A percentile compares a stretch with the other conserved stretches of the same genome.
Evolutionary conservation across 2,329 filamentous ascomycete species (phyloP).

Genomic region (Arthrobotrys iridis): DNA sequence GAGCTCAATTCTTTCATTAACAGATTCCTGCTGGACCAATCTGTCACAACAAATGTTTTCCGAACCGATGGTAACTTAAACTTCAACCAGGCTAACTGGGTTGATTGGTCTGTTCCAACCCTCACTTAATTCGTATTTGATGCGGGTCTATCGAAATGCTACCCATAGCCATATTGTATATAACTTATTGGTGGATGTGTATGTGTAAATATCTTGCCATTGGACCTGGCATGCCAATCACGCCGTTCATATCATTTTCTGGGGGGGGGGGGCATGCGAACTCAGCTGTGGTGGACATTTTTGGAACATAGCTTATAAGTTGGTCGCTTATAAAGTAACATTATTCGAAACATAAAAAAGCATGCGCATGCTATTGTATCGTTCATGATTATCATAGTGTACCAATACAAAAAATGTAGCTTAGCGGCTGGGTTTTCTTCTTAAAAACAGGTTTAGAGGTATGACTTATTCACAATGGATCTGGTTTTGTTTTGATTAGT

Average conservation of each 20-base stretch:
- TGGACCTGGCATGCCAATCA: no score
- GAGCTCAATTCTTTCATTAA: constrained; percentile 69
- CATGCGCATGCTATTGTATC: background rate
- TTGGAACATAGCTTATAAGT: no score
- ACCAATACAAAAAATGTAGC: background rate
- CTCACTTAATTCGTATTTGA: constrained; percentile 58
- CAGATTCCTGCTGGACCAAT: constrained; percentile 65
- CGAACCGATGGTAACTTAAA: constrained; percentile 58
- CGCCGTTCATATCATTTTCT: no score
- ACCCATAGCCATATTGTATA: background rate
- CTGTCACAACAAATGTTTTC: constrained; percentile 59
- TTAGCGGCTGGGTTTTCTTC: background rate
- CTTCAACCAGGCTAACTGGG: constrained; percentile 62
- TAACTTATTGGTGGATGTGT: background rate
- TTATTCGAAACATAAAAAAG: background rate
- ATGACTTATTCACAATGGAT: constrained; percentile 19
- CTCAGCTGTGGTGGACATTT: no score
- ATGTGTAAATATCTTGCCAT: background rate
- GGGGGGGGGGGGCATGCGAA: no score
- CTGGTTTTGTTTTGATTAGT: background rate
- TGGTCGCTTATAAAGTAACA: background rate
- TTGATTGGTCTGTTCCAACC: constrained; percentile 62
- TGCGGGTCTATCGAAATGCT: background rate
- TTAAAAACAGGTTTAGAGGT: background rate
- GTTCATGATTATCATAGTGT: background rate